Conservation (phyloP, 2,329 filamentous ascomycete species). For the Elsinoe ampelina region DNA sequence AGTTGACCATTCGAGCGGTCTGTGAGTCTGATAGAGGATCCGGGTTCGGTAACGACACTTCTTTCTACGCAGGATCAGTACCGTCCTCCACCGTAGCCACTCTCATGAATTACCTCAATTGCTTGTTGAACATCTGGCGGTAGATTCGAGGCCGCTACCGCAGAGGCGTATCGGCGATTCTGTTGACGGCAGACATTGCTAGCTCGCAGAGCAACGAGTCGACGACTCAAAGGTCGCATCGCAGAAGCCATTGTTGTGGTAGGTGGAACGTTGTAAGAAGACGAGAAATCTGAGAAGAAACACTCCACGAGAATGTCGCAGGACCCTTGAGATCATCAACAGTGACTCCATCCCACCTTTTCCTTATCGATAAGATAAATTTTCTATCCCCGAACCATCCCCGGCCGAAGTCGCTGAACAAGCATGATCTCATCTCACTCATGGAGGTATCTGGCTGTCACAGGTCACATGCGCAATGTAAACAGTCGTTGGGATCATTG, state of each 20-base stretch:
- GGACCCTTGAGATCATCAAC: slow-evolving; percentile 3
- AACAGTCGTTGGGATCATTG: too few relatives aligned
- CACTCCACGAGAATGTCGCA: background rate
- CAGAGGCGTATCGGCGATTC: slow-evolving; percentile 28
- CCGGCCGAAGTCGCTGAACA: background rate
- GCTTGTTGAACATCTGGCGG: slow-evolving; percentile 33
- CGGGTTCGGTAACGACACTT: slow-evolving; percentile 51
- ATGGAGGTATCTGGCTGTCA: too few relatives aligned
- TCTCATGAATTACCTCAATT: slow-evolving; percentile 29
- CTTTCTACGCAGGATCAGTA: slow-evolving; percentile 31
- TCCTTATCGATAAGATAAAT: slow-evolving; percentile 9
- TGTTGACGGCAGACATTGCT: background rate
- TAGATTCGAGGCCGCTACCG: slow-evolving; percentile 34
- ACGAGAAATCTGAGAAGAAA: background rate
- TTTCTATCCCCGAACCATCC: slow-evolving; percentile 10
- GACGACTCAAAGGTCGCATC: slow-evolving; percentile 11
- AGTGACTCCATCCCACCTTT: slow-evolving; percentile 9
- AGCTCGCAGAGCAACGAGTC: background rate
- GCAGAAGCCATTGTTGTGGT: slow-evolving; percentile 1
- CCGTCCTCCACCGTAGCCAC: background rate
- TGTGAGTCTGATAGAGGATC: slow-evolving; percentile 66
- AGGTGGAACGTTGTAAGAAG: background rate
- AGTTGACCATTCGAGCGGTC: slow-evolving; percentile 63
- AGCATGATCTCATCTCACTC: too few relatives aligned
- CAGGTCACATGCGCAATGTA: too few relatives aligned